Conservation (phyloP, 208 protist species). For the Herpetomonas muscarum region DNA sequence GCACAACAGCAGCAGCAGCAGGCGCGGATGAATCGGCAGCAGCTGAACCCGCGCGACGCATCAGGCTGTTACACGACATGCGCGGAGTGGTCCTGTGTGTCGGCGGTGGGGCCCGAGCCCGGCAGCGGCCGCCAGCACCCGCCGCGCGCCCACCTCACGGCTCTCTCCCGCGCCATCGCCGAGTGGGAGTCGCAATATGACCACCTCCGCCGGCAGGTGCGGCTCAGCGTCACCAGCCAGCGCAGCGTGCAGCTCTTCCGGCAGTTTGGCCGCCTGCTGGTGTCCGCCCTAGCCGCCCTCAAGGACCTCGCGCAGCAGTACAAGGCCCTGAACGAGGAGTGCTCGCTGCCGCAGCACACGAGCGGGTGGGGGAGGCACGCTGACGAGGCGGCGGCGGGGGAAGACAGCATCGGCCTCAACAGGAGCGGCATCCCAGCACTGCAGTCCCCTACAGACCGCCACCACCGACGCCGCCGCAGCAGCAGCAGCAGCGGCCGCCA, state of each 20-base stretch:
- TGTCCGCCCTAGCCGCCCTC: conserved; percentile 22
- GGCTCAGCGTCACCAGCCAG: conserved; percentile 67
- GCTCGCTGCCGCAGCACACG: not conserved
- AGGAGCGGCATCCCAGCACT: too few species aligned
- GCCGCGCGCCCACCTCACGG: not conserved
- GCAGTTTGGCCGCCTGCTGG: conserved; percentile 57
- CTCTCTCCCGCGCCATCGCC: conserved; percentile 5
- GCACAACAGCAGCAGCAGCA: conserved; percentile 14
- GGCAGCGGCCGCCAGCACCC: not conserved
- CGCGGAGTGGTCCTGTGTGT: too few species aligned
- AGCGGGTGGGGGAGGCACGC: not conserved
- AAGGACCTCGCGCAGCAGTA: conserved; percentile 19
- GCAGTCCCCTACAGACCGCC: too few species aligned
- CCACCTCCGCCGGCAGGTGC: conserved; percentile 61
- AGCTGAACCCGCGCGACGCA: too few species aligned
- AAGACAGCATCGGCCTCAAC: too few species aligned
- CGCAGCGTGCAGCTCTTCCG: conserved; percentile 60
- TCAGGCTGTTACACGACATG: too few species aligned
- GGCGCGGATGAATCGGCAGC: not conserved
- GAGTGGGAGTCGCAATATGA: conserved; percentile 39
- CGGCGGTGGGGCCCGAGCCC: too few species aligned
- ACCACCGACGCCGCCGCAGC: too few species aligned
- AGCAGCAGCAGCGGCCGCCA: not conserved
- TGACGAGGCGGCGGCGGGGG: not conserved
- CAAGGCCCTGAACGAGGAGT: conserved; percentile 17